Percentiles rank a stretch among this genome's conserved stretches.
These are phyloP conservation scores for Rhizophora apiculata DNA, from an alignment of 345 rosid species.

Conservation along the genomic window DNA sequence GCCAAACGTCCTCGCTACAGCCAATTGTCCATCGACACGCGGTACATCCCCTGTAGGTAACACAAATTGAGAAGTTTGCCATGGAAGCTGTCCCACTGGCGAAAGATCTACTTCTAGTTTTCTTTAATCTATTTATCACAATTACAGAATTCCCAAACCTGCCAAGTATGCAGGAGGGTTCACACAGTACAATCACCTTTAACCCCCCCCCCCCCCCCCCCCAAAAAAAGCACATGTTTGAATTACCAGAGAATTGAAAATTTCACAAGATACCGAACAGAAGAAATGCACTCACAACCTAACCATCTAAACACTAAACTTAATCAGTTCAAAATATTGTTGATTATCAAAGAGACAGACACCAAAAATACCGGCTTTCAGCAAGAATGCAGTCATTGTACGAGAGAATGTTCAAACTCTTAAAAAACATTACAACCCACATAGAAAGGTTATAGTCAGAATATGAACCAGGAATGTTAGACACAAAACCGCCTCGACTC, in stretches of 20 bases:
- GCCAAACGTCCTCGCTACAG: slow-evolving; percentile 92
- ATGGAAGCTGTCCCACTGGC: too few relatives aligned
- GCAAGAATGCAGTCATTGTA: too few relatives aligned
- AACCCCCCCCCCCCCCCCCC: background rate
- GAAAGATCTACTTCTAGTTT: background rate
- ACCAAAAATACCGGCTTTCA: background rate
- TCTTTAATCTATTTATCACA: background rate
- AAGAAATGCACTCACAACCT: background rate
- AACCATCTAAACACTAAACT: background rate
- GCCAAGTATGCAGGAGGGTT: background rate
- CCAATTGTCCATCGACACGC: slow-evolving; percentile 85
- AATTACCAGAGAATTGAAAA: background rate
- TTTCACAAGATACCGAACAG: background rate
- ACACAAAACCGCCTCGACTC: slow-evolving; percentile 79
- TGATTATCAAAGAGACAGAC: background rate
- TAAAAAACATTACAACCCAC: too few relatives aligned
- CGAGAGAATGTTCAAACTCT: too few relatives aligned
- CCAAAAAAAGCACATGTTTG: background rate
- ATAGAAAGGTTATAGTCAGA: background rate
- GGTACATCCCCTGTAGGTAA: slow-evolving; percentile 74
- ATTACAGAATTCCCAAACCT: background rate
- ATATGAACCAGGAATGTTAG: slow-evolving; percentile 50
- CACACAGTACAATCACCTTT: background rate
- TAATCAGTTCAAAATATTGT: background rate
- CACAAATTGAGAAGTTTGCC: background rate